Conservation (phyloP, 495 filamentous ascomycete species). For the Hypoxylon intermedium region DNA sequence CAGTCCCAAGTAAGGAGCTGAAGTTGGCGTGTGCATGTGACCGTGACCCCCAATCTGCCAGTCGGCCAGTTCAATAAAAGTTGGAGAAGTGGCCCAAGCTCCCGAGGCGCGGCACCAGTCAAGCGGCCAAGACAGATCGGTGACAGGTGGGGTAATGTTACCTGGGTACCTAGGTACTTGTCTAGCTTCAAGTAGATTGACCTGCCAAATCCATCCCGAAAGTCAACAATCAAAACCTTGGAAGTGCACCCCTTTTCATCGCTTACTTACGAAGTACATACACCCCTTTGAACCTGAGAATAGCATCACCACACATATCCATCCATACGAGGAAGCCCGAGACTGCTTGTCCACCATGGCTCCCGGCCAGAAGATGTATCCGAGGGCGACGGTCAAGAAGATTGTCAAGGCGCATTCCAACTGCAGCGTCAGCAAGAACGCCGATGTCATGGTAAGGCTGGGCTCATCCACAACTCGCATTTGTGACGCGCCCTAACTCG, state of each 20-base stretch:
- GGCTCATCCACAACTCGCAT: slow-evolving; percentile 13
- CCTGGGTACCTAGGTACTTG: background rate
- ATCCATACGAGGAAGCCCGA: slow-evolving; percentile 2
- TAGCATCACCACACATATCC: background rate
- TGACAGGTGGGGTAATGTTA: background rate
- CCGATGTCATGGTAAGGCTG: slow-evolving; percentile 77
- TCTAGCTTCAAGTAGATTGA: no score
- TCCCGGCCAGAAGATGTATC: slow-evolving; percentile 75
- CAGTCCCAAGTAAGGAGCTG: no score
- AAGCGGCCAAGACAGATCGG: background rate
- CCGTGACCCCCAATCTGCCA: slow-evolving; percentile 1
- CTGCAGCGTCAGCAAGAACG: slow-evolving; percentile 80
- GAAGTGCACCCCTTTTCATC: background rate
- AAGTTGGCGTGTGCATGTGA: slow-evolving; percentile 24
- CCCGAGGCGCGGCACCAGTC: background rate
- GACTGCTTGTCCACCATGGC: slow-evolving; percentile 50
- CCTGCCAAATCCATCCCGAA: no score
- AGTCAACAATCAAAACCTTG: background rate
- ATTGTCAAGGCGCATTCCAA: slow-evolving; percentile 90
- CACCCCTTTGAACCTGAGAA: background rate
- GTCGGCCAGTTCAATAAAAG: background rate
- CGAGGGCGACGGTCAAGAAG: slow-evolving; percentile 81
- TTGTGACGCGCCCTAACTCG: slow-evolving; percentile 24
- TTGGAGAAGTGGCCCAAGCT: slow-evolving; percentile 15
- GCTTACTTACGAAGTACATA: no score